phyloP scores from a whole-genome alignment of 768 basidiomycete species.

The Tephrocybe sp. region DNA sequence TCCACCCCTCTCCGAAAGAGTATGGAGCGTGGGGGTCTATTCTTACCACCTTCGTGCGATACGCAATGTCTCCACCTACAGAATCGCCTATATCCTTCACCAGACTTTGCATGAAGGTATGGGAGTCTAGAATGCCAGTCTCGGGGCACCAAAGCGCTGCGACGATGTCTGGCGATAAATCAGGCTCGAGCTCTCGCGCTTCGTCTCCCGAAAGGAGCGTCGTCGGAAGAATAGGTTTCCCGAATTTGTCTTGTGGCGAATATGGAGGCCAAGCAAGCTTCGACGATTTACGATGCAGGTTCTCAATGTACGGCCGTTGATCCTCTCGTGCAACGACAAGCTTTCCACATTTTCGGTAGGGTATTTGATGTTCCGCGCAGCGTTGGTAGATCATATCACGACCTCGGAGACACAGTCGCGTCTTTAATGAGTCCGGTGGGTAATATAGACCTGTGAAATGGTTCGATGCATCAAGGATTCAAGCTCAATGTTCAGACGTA shows the following conservation, averaged over 20 bases:
- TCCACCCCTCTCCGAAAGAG: conserved; percentile 69
- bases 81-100: conserved; percentile 80
- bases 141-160: conserved; percentile 80
- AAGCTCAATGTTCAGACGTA: conserved; percentile 22
- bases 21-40: conserved; percentile 62
- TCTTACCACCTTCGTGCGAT: conserved; percentile 81
- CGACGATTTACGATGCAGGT: conserved; percentile 63
- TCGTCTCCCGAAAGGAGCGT: conserved; percentile 66
- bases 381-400: conserved; percentile 80
- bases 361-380: conserved; percentile 63
- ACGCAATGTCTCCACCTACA: conserved; percentile 68
- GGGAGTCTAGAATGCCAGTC: conserved; percentile 91
- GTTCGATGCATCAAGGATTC: background rate
- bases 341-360: conserved; percentile 78
- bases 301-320: conserved; percentile 71
- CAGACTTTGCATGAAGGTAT: conserved; percentile 78
- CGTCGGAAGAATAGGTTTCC: conserved; percentile 53
- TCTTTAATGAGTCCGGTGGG: conserved; percentile 81
- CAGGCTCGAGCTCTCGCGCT: conserved; percentile 78
- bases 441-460: conserved; percentile 74
- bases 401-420: conserved; percentile 82
- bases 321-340: conserved; percentile 78
- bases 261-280: conserved; percentile 51
- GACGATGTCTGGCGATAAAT: conserved; percentile 68
- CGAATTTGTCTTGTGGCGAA: conserved; percentile 24